Conservation (phyloP, 768 basidiomycete genomes). For the Phanerochaete carnosa region DNA sequence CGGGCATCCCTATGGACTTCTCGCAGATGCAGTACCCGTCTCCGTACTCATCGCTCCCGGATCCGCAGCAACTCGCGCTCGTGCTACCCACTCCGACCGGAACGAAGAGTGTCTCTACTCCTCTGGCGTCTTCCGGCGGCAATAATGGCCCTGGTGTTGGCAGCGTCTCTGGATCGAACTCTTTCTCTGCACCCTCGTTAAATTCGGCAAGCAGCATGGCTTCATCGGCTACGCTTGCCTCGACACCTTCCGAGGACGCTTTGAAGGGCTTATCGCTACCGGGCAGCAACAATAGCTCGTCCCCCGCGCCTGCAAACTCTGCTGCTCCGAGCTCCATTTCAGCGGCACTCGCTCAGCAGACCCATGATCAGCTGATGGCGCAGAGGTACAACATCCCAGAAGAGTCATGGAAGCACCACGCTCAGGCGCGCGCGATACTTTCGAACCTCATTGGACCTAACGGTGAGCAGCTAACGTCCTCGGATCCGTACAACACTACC, state of each 20-base stretch:
- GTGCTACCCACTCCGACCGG: constrained; percentile 49
- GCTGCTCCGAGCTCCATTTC: constrained; percentile 29
- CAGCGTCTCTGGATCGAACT: constrained; percentile 40
- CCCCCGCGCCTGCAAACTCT: constrained; percentile 3
- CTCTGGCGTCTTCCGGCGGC: constrained; percentile 47
- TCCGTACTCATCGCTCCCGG: constrained; percentile 24
- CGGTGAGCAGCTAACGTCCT: constrained; percentile 81
- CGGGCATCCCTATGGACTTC: constrained; percentile 30
- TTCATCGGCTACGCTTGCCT: constrained; percentile 48
- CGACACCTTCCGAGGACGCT: constrained; percentile 52
- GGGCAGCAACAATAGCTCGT: constrained; percentile 4
- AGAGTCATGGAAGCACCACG: constrained; percentile 83
- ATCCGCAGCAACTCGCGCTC: constrained; percentile 40
- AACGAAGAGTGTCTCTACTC: constrained; percentile 66
- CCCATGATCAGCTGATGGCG: constrained; percentile 36
- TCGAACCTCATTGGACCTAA: constrained; percentile 84
- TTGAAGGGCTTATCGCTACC: constrained; percentile 30
- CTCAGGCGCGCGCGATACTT: constrained; percentile 78
- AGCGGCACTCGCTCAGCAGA: constrained; percentile 41
- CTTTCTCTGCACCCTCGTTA: constrained; percentile 28
- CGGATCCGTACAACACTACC: constrained; percentile 95
- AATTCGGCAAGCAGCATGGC: constrained; percentile 40
- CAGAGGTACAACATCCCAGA: constrained; percentile 61
- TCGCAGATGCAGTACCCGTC: constrained; percentile 43
- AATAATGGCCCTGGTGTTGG: constrained; percentile 20